A percentile compares a stretch with the other conserved stretches of the same genome.
Evolutionary conservation across 225 moss, liverwort and hornwort species (phyloP).

Genomic region (Climacium dendroides): DNA sequence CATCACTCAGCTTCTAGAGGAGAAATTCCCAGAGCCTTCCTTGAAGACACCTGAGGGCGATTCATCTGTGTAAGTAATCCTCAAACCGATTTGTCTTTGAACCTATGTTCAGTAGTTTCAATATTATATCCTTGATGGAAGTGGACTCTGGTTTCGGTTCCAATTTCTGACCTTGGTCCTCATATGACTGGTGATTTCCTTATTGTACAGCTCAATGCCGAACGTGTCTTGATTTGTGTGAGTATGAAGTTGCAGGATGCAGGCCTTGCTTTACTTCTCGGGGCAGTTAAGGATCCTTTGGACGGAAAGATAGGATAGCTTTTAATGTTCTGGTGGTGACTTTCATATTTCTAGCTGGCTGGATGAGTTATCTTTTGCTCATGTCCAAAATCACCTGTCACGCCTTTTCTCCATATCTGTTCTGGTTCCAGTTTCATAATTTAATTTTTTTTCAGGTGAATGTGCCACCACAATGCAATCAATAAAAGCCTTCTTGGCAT

Average conservation of each 20-base stretch:
- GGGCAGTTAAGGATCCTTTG: not conserved
- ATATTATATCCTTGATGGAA: not conserved
- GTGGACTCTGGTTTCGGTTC: not conserved
- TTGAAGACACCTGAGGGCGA: slow-evolving; percentile 45
- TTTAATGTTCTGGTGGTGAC: not conserved
- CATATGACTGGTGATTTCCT: not conserved
- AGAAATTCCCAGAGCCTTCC: slow-evolving; percentile 57
- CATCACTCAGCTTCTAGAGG: slow-evolving; percentile 69
- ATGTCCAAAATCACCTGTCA: not conserved
- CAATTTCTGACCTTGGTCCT: not conserved
- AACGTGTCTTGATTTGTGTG: not conserved
- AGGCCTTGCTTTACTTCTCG: not conserved
- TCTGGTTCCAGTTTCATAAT: not conserved
- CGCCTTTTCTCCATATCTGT: not conserved
- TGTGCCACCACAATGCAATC: not conserved
- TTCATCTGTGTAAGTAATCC: slow-evolving; percentile 35
- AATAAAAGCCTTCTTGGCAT: not conserved
- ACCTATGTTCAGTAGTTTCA: not conserved
- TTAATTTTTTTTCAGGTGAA: not conserved
- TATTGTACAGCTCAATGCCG: not conserved
- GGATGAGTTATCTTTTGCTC: not conserved
- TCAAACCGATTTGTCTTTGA: not conserved
- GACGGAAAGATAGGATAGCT: not conserved
- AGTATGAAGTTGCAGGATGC: not conserved
- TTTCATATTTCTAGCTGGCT: not conserved